phyloP scores from a whole-genome alignment of 805 yeast species.

The Kockiozyma suomiensis region DNA sequence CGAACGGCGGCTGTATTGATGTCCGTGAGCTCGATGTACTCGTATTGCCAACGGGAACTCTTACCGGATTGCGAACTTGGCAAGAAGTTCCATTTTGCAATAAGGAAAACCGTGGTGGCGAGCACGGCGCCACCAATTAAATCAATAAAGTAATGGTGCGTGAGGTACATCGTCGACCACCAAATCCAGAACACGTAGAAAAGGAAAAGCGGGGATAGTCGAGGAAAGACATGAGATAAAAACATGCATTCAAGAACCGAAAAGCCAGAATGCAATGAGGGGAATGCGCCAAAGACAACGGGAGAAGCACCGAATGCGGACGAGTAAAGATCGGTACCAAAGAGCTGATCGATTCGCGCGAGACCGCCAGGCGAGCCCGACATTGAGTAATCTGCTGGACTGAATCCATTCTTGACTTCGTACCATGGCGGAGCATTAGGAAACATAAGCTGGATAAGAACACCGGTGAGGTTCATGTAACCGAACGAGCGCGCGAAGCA shows the following conservation, averaged over 20 bases:
- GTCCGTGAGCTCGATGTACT: slow-evolving; percentile 40
- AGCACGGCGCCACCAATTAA: slow-evolving; percentile 86
- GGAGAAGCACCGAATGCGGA: slow-evolving; percentile 83
- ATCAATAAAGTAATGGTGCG: slow-evolving; percentile 95
- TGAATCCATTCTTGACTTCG: slow-evolving; percentile 70
- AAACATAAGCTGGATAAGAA: slow-evolving; percentile 74
- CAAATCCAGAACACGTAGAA: slow-evolving; percentile 87
- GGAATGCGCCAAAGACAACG: slow-evolving; percentile 86
- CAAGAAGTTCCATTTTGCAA: slow-evolving; percentile 63
- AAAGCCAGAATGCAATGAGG: slow-evolving; percentile 90
- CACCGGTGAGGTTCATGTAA: slow-evolving; percentile 89
- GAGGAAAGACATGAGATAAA: slow-evolving; percentile 81
- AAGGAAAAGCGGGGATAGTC: slow-evolving; percentile 63
- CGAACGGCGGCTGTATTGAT: slow-evolving; percentile 11
- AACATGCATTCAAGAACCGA: slow-evolving; percentile 93
- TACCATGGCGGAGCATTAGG: slow-evolving; percentile 99
- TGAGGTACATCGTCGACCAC: slow-evolving; percentile 98
- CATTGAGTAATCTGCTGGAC: slow-evolving; percentile 90
- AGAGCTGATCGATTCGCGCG: slow-evolving; percentile 76
- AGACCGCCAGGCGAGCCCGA: slow-evolving; percentile 95
- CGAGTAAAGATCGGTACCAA: slow-evolving; percentile 83
- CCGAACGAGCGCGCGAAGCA: slow-evolving; percentile 93
- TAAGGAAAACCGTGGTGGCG: slow-evolving; percentile 68
- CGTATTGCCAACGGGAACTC: slow-evolving; percentile 49
- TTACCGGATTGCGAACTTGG: slow-evolving; percentile 54